phyloP scores from a whole-genome alignment of 768 basidiomycete genomes.

The Baorangia bicolor region DNA sequence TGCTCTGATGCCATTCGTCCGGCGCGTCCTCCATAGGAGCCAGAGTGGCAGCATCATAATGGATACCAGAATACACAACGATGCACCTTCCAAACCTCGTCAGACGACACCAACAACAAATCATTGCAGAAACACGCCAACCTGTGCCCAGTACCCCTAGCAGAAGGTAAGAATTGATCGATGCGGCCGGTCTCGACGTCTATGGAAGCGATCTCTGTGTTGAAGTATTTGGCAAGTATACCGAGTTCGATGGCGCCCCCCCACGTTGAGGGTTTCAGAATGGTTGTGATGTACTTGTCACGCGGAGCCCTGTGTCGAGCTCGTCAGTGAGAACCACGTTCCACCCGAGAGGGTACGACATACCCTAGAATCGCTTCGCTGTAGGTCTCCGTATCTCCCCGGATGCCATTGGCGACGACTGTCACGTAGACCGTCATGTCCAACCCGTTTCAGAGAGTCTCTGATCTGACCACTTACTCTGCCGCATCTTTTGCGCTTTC shows the following conservation, averaged over 20 bases:
- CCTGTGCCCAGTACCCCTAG: slow-evolving; percentile 36
- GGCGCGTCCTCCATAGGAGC: slow-evolving; percentile 78
- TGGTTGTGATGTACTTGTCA: slow-evolving; percentile 78
- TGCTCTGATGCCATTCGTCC: slow-evolving; percentile 84
- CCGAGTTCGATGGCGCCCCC: slow-evolving; percentile 94
- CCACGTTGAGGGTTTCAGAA: slow-evolving; percentile 80
- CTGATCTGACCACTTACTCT: slow-evolving; percentile 48
- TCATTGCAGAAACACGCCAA: neutral
- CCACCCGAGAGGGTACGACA: slow-evolving; percentile 3
- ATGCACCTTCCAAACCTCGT: slow-evolving; percentile 48
- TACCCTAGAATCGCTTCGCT: slow-evolving; percentile 88
- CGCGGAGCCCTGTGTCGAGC: slow-evolving; percentile 47
- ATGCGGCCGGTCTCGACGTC: slow-evolving; percentile 92
- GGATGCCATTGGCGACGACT: slow-evolving; percentile 88
- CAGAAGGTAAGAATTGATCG: slow-evolving; percentile 64
- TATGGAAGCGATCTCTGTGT: slow-evolving; percentile 83
- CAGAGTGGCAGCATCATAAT: slow-evolving; percentile 89
- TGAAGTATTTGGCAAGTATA: slow-evolving; percentile 79
- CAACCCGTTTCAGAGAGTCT: neutral
- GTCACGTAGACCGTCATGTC: slow-evolving; percentile 6
- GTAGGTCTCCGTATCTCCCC: slow-evolving; percentile 66
- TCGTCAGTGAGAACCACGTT: neutral
- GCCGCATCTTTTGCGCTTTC: slow-evolving; percentile 68
- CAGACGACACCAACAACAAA: neutral
- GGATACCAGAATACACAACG: slow-evolving; percentile 93